Conservation (phyloP, 2,329 filamentous ascomycete species). For the Cladophialophora psammophila region DNA sequence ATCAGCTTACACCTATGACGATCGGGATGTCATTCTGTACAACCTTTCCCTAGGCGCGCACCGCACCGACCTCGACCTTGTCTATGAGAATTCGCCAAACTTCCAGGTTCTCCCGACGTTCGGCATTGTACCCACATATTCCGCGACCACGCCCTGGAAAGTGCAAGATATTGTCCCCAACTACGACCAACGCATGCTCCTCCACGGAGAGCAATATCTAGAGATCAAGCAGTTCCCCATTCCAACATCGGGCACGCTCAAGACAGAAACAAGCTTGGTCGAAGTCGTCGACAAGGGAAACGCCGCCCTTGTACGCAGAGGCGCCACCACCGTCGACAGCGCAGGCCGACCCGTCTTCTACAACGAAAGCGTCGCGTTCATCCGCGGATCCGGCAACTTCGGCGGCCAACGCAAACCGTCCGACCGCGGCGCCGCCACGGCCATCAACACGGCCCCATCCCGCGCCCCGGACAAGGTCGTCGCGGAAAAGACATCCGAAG, state of each 20-base stretch:
- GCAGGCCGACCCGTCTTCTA: conserved; percentile 94
- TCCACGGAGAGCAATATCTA: conserved; percentile 98
- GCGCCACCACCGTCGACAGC: conserved; percentile 80
- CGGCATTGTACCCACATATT: conserved; percentile 91
- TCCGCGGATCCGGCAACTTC: conserved; percentile 89
- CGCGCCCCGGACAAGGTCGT: conserved; percentile 82
- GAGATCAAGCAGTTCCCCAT: conserved; percentile 92
- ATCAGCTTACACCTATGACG: conserved; percentile 81
- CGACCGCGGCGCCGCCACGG: conserved; percentile 83
- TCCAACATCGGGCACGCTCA: conserved; percentile 59
- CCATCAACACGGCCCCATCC: conserved; percentile 77
- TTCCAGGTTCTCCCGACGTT: conserved; percentile 85
- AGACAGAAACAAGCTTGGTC: conserved; percentile 62
- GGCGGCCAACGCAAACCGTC: conserved; percentile 78
- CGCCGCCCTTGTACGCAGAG: conserved; percentile 83
- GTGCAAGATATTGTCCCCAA: conserved; percentile 87
- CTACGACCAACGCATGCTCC: conserved; percentile 97
- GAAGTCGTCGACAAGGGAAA: conserved; percentile 97
- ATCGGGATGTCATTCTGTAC: conserved; percentile 91
- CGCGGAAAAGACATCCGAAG: conserved; percentile 84
- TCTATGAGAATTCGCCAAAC: conserved; percentile 88
- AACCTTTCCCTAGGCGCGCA: conserved; percentile 94
- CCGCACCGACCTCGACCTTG: conserved; percentile 81
- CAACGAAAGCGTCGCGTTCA: conserved; percentile 93
- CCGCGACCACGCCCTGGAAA: conserved; percentile 78